Evolutionary conservation across 805 yeast species (phyloP).

Genomic region (Kodamaea lidongshanica): DNA sequence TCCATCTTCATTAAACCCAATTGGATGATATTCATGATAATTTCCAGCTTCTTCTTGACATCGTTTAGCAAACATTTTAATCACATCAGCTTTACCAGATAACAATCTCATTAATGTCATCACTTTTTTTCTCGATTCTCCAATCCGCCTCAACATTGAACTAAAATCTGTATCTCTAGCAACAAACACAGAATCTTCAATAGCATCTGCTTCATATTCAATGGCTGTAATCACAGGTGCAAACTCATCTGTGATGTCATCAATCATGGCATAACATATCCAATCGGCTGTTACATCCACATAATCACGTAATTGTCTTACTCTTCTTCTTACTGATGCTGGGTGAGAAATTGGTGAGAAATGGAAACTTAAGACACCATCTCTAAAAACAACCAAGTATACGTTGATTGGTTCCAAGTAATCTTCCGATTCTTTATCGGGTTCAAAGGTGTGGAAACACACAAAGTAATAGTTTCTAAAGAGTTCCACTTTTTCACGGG

Average conservation of each 20-base stretch:
- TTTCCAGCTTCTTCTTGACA: conserved; percentile 21
- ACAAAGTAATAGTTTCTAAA: conserved; percentile 89
- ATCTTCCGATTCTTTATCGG: conserved; percentile 43
- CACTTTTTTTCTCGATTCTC: conserved; percentile 23
- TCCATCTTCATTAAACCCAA: conserved; percentile 11
- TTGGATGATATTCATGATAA: conserved; percentile 8
- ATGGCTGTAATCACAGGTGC: conserved; percentile 25
- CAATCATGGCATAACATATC: conserved; percentile 27
- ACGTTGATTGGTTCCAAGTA: conserved; percentile 27
- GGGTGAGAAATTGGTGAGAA: conserved; percentile 24
- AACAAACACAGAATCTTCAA: conserved; percentile 23
- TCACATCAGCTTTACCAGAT: conserved; percentile 25
- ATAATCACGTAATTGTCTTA: conserved; percentile 24
- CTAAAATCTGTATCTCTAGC: conserved; percentile 20
- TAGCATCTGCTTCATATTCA: conserved; percentile 26
- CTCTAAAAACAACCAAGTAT: conserved; percentile 24
- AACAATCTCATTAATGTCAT: conserved; percentile 27
- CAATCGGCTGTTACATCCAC: conserved; percentile 27
- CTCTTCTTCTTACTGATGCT: conserved; percentile 25
- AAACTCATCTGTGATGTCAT: conserved; percentile 27
- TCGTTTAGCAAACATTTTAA: conserved; percentile 25
- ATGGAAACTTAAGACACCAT: conserved; percentile 25
- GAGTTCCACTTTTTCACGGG: conserved; percentile 94
- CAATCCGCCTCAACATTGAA: conserved; percentile 20
- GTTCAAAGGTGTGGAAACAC: conserved; percentile 94